Conservation (phyloP, 768 basidiomycete genomes). For the Pisolithus microcarpus region DNA sequence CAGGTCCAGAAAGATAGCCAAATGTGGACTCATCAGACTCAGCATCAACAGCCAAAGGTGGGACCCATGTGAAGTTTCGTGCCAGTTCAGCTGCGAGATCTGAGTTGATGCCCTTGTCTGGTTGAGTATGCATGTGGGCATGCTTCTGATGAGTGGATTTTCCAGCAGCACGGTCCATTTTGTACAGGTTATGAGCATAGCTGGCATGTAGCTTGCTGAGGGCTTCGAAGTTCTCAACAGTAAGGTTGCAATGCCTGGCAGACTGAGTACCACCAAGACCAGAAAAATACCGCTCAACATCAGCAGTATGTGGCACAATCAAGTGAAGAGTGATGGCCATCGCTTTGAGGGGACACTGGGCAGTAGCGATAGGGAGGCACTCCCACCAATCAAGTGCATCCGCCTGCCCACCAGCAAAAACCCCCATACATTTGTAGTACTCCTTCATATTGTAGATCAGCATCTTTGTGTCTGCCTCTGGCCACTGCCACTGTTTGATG, state of each 20-base stretch:
- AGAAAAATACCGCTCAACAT: constrained; percentile 22
- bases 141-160: too few relatives aligned
- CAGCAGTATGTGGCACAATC: constrained; percentile 24
- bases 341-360: constrained; percentile 8
- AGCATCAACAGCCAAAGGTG: not conserved
- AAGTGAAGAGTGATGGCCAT: constrained; percentile 16
- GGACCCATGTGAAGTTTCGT: constrained; percentile 1
- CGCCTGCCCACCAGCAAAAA: constrained; percentile 17
- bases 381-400: constrained; percentile 25
- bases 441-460: constrained; percentile 19
- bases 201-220: too few relatives aligned
- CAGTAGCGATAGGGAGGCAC: constrained; percentile 5
- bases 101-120: too few relatives aligned
- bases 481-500: not conserved
- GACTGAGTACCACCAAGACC: constrained; percentile 14
- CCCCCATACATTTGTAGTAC: constrained; percentile 14
- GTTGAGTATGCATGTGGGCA: too few relatives aligned
- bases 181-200: too few relatives aligned
- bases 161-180: too few relatives aligned
- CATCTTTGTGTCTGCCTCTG: constrained; percentile 7
- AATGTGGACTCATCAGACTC: not conserved
- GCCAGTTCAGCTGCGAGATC: too few relatives aligned
- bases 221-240: too few relatives aligned
- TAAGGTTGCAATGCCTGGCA: too few relatives aligned
- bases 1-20: not conserved